Percentiles rank a stretch among this genome's conserved stretches.
Conservation (phyloP, 306 rosid genomes). For the Vigna angularis region DNA sequence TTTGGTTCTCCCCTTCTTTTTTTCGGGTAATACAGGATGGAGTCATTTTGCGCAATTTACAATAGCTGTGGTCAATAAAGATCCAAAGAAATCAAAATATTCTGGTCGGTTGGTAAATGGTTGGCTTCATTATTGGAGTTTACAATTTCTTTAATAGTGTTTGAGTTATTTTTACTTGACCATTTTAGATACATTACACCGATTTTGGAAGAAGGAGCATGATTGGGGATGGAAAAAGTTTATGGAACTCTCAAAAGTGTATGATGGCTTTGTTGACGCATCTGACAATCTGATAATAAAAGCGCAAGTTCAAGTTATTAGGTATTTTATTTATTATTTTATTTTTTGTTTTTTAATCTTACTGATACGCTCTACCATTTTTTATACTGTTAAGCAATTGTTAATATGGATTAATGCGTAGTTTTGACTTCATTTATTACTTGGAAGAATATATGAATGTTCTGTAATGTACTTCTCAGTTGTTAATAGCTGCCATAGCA, state of each 20-base stretch:
- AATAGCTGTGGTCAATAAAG: constrained; percentile 96
- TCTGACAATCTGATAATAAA: constrained; percentile 95
- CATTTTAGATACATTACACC: constrained; percentile 89
- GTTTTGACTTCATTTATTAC: neutral
- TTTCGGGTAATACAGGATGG: constrained; percentile 71
- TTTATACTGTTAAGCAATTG: constrained; percentile 8
- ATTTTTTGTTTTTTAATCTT: constrained; percentile 21
- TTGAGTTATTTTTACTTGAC: constrained; percentile 33
- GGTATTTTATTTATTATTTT: constrained; percentile 58
- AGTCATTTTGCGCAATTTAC: constrained; percentile 99
- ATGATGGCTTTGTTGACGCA: constrained; percentile 92
- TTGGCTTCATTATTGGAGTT: constrained; percentile 35
- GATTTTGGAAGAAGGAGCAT: constrained; percentile 99
- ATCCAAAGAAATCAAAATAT: constrained; percentile 91
- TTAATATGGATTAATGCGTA: neutral
- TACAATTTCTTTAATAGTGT: constrained; percentile 11
- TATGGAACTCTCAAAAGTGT: constrained; percentile 96
- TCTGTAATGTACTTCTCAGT: constrained; percentile 6
- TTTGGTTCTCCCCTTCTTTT: constrained; percentile 28
- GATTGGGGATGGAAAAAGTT: constrained; percentile 99
- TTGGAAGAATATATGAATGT: constrained; percentile 29
- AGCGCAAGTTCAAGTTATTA: constrained; percentile 99
- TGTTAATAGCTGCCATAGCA: too few relatives aligned
- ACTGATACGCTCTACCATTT: constrained; percentile 1
- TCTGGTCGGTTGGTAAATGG: constrained; percentile 74